Base-by-base conservation (phyloP, 73 alveolate genomes). In the Durusdinium trenchii region DNA sequence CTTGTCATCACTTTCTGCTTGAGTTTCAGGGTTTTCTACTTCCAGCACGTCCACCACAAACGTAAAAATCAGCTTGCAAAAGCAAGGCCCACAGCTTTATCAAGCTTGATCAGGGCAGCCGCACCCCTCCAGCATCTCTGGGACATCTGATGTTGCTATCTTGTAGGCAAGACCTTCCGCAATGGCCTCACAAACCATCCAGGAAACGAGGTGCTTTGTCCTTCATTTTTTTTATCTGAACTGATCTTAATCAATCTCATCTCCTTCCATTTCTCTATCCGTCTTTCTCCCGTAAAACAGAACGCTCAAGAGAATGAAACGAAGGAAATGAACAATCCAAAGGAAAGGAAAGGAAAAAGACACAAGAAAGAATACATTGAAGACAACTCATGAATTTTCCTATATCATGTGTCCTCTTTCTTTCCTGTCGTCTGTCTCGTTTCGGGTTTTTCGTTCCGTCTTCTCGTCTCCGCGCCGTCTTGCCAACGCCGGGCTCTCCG, bases 401-500 rank as follows among this genome's bases (percentile, higher is more conserved):
- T n/a, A n/a, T n/a, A n/a, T n/a, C n/a, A n/a, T n/a, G n/a, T n/a
- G n/a, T n/a, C n/a, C n/a, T n/a, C n/a, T n/a, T n/a, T n/a, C n/a
- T n/a, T n/a, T n/a, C n/a, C n/a, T n/a, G n/a, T n/a, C n/a, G n/a
- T n/a, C n/a, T n/a, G n/a, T n/a, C n/a, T n/a, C n/a, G n/a, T n/a
- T n/a, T n/a, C n/a, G n/a, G n/a, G n/a, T n/a, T n/a, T n/a, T n/a
- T n/a, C n/a, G n/a, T n/a, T n/a, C n/a, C n/a, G n/a, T 20, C 20
- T 20, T 12, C 64, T 54, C 52, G 85, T 47, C 20, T 45, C 42
- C 89, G 60, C 42, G 61, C 99, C 32, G 99, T 95, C 90, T 95
- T 95, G 57, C 99, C 99, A 23, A 95, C 99, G 38, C 99, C 99
- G 36, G 99, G 99, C 78, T 95, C 99, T 4, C 99, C 99, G 38